These are phyloP conservation scores for Papiliotrema terrestris DNA, from an alignment of 1,284 basidiomycete species.

Conservation along the genomic window DNA sequence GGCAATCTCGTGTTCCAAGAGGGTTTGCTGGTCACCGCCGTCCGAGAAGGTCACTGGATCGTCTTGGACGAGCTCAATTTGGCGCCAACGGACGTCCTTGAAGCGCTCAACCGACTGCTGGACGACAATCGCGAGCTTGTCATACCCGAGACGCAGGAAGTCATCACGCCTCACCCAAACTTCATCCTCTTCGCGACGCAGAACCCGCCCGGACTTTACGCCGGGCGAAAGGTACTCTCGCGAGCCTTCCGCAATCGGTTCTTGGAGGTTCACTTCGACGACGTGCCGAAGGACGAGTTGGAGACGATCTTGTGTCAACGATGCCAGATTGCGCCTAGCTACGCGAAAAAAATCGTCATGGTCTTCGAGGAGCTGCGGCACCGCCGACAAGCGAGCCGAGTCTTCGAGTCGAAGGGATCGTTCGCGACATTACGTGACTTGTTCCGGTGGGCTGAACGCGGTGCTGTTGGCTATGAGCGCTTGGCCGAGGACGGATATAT, in stretches of 20 bases:
- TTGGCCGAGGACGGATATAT: constrained; percentile 97
- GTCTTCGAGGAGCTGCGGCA: constrained; percentile 94
- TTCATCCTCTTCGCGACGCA: constrained; percentile 99
- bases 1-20: constrained; percentile 94
- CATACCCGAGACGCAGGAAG: constrained; percentile 94
- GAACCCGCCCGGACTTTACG: constrained; percentile 97
- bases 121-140: constrained; percentile 97
- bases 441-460: constrained; percentile 93
- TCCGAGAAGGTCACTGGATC: constrained; percentile 94
- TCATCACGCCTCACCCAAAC: constrained; percentile 87
- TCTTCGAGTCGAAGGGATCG: constrained; percentile 96
- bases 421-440: constrained; percentile 96
- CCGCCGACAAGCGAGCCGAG: constrained; percentile 79
- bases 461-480: constrained; percentile 84
- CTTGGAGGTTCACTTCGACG: constrained; percentile 95
- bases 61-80: constrained; percentile 97
- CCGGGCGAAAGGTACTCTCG: constrained; percentile 90
- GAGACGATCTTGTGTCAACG: constrained; percentile 88
- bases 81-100: constrained; percentile 95
- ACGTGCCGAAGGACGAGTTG: constrained; percentile 90
- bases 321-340: constrained; percentile 86
- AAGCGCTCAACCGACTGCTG: constrained; percentile 91
- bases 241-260: constrained; percentile 98
- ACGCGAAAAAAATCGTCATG: constrained; percentile 82
- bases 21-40: constrained; percentile 86